These are phyloP conservation scores for Rhodofomes roseus DNA, from an alignment of 1,284 basidiomycete genomes.

Conservation along the genomic window DNA sequence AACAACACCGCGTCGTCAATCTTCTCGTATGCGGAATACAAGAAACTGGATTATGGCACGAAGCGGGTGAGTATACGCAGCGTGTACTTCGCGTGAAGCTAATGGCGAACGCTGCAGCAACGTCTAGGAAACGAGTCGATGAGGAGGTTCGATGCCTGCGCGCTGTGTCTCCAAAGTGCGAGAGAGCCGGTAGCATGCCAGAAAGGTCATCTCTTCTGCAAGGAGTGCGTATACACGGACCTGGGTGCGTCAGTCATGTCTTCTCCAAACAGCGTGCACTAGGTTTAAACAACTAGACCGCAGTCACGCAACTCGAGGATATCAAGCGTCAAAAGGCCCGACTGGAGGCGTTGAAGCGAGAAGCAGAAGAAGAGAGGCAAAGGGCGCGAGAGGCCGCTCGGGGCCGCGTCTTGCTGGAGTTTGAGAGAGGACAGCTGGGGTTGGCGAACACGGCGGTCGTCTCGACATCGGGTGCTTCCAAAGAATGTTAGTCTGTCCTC, in stretches of 20 bases:
- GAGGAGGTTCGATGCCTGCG: constrained; percentile 84
- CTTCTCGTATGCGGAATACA: constrained; percentile 85
- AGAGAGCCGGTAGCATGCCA: constrained; percentile 78
- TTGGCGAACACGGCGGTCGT: constrained; percentile 41
- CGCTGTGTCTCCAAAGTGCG: constrained; percentile 78
- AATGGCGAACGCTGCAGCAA: constrained; percentile 45
- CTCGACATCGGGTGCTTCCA: constrained; percentile 35
- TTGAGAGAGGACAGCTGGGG: constrained; percentile 79
- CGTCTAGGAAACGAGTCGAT: constrained; percentile 88
- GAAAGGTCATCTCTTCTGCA: constrained; percentile 88
- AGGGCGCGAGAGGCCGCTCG: constrained; percentile 69
- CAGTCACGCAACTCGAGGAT: constrained; percentile 85
- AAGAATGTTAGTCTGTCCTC: constrained; percentile 31
- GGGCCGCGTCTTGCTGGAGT: constrained; percentile 82
- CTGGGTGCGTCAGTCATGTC: constrained; percentile 48
- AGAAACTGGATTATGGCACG: constrained; percentile 79
- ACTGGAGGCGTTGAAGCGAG: constrained; percentile 67
- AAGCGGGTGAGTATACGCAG: constrained; percentile 48
- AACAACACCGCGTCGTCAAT: constrained; percentile 85
- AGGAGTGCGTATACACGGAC: constrained; percentile 80
- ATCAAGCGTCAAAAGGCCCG: constrained; percentile 83
- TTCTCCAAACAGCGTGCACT: background rate
- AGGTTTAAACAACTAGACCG: constrained; percentile 7
- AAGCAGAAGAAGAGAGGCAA: constrained; percentile 71
- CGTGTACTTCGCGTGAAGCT: background rate